A percentile compares a stretch with the other conserved stretches of the same genome.
These are phyloP conservation scores for Lecanicillium sp. DNA, from an alignment of 2,329 filamentous ascomycete species.

Conservation along the genomic window DNA sequence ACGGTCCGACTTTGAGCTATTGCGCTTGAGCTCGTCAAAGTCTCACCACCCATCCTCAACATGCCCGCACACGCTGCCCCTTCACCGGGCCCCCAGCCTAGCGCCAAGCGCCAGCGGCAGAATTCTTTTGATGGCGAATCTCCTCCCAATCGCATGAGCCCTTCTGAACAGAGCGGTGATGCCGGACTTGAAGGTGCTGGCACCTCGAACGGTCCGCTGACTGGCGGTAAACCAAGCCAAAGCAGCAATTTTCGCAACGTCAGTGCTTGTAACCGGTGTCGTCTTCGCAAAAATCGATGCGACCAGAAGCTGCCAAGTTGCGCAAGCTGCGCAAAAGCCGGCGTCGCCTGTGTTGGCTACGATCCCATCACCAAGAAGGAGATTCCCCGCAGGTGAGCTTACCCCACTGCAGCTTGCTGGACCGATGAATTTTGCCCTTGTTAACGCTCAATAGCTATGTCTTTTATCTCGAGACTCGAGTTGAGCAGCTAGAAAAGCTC, in stretches of 20 bases:
- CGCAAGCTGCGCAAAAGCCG: slow-evolving; percentile 86
- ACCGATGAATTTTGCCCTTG: no score
- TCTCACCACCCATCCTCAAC: slow-evolving; percentile 1
- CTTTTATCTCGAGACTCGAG: slow-evolving; percentile 83
- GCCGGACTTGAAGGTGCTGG: slow-evolving; percentile 15
- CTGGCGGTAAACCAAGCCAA: slow-evolving; percentile 41
- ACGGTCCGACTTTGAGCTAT: no score
- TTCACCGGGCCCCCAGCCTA: slow-evolving; percentile 41
- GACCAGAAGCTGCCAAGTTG: slow-evolving; percentile 90
- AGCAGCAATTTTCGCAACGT: slow-evolving; percentile 75
- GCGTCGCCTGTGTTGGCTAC: slow-evolving; percentile 86
- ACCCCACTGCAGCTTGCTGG: slow-evolving; percentile 26
- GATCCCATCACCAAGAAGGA: slow-evolving; percentile 95
- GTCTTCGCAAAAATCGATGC: slow-evolving; percentile 87
- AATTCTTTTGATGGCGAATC: slow-evolving; percentile 42
- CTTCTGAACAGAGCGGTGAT: slow-evolving; percentile 20
- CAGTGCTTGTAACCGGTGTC: slow-evolving; percentile 88
- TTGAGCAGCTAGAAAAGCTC: slow-evolving; percentile 74
- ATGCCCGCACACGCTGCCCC: slow-evolving; percentile 41
- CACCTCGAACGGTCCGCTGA: slow-evolving; percentile 19
- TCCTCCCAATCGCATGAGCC: slow-evolving; percentile 22
- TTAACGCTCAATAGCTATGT: no score
- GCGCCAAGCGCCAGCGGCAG: slow-evolving; percentile 48
- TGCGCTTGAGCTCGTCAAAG: not conserved
- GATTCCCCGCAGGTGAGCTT: slow-evolving; percentile 79